Evolutionary conservation across 2,329 filamentous ascomycete genomes (phyloP), one percentile per base, ranked within the genome.

Genomic region (Sarocladium oryzae): DNA sequence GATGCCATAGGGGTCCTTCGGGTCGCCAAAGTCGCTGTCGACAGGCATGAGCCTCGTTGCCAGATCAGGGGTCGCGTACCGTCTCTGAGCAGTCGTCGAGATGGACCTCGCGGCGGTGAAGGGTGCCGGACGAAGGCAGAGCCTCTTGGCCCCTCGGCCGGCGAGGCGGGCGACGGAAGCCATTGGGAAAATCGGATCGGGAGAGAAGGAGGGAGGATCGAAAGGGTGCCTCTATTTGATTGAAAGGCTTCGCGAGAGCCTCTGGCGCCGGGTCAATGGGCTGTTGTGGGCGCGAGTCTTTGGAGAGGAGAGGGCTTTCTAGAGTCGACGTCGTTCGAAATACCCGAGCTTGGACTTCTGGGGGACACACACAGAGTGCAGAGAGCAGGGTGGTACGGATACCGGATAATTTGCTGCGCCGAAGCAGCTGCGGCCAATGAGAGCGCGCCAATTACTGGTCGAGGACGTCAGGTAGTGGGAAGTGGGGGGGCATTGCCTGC

Each of bases 101-200:
- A 91, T 81, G 59, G 79, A 74, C 58, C 86, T 79, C 60, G 74
- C 65, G 58, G 74, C 65, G 58, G 63, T 56, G 30, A 60, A 48
- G 49, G 69, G 50, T 58, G 61, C 60, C 56, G 68, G 74, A 57
- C 72, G 76, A 59, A 82, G 70, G 66, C 77, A 83, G 61, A 86
- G 73, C 62, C 84, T 82, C 73, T 81, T 84, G 70, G 84, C 84
- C 69, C 81, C 77, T 70, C 77, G 80, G 77, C 82, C 78, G 69
- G 84, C 85, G 66, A 90, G 77, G 70, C 46, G 46, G 33, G 30
- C 30, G 46, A 49, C 46, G 46, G 46, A 49, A 49, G 33, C 46
- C 46, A 49, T 49, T 16, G 33, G 26, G 26, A 32, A 23, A 18
- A 20, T 3, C n/a, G 87, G 83, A 72, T 82, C 82, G 66, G 90